Percentiles rank a stretch among this genome's conserved stretches.
Evolutionary conservation across 345 rosid genomes (phyloP).

Genomic region (Chamaenerion angustifolium): DNA sequence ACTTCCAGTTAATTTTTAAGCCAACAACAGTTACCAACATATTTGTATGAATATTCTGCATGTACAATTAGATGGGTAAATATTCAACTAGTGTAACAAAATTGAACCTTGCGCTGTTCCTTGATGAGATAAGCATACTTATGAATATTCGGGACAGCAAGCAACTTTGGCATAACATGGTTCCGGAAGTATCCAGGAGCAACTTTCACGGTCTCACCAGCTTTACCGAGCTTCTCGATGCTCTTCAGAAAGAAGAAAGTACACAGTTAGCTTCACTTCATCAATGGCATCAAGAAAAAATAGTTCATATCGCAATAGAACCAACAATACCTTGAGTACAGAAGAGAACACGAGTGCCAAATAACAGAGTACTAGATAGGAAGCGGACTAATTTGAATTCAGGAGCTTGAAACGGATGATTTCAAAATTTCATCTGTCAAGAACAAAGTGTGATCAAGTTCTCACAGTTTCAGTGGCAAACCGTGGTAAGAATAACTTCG

Average conservation of each 20-base stretch:
- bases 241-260: conserved; percentile 18
- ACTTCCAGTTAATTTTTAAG: background rate
- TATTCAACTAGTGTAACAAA: background rate
- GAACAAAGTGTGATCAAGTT: background rate
- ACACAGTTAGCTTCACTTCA: no score
- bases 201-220: conserved; percentile 84
- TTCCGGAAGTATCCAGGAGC: conserved; percentile 91
- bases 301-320: no score
- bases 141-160: conserved; percentile 86
- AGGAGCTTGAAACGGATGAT: no score
- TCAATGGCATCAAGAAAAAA: no score
- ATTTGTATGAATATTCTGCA: no score
- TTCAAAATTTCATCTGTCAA: no score
- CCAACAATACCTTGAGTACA: no score
- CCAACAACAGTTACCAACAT: background rate
- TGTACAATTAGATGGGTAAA: no score
- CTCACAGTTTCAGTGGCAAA: conserved; percentile 11
- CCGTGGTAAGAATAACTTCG: conserved; percentile 88
- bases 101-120: conserved; percentile 75
- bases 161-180: conserved; percentile 85
- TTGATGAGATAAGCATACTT: conserved; percentile 74
- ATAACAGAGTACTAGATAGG: no score
- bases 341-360: no score
- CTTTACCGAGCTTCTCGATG: conserved; percentile 89
- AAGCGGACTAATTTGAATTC: no score